A percentile compares a stretch with the other conserved stretches of the same genome.
These are phyloP conservation scores for Eucalyptus sp. DNA, from an alignment of 345 rosid genomes.

Conservation along the genomic window DNA sequence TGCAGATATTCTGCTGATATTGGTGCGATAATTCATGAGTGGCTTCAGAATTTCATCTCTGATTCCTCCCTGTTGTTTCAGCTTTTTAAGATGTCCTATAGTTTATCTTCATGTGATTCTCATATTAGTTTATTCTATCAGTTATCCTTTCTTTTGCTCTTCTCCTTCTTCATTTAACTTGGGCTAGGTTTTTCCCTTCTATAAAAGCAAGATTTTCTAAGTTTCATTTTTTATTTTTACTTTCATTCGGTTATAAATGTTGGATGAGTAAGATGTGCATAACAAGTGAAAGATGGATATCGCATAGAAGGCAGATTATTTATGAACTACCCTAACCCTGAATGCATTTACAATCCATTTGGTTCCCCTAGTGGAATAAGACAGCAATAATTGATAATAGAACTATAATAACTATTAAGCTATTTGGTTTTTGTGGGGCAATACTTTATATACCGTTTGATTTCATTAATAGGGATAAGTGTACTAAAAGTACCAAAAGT, in stretches of 20 bases:
- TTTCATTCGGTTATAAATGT: not conserved
- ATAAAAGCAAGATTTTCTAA: not conserved
- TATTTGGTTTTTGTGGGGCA: not conserved
- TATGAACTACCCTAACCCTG: not conserved
- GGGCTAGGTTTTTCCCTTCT: not conserved
- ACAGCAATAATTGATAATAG: not conserved
- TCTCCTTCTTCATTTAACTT: not conserved
- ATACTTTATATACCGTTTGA: not conserved
- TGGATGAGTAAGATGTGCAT: not conserved
- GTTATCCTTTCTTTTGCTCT: not conserved
- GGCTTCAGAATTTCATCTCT: not conserved
- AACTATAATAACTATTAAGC: not conserved
- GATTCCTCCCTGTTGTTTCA: not conserved
- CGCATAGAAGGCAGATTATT: not conserved
- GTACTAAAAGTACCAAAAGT: rapidly evolving
- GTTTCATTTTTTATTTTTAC: not conserved
- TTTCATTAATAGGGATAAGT: not conserved
- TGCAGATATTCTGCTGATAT: not conserved
- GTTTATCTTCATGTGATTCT: not conserved
- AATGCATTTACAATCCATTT: not conserved
- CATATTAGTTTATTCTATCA: not conserved
- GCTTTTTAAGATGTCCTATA: not conserved
- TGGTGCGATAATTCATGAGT: not conserved
- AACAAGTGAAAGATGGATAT: not conserved
- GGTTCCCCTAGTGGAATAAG: not conserved